Evolutionary conservation across 768 basidiomycete species (phyloP).

Genomic region (Amanita phalloides): DNA sequence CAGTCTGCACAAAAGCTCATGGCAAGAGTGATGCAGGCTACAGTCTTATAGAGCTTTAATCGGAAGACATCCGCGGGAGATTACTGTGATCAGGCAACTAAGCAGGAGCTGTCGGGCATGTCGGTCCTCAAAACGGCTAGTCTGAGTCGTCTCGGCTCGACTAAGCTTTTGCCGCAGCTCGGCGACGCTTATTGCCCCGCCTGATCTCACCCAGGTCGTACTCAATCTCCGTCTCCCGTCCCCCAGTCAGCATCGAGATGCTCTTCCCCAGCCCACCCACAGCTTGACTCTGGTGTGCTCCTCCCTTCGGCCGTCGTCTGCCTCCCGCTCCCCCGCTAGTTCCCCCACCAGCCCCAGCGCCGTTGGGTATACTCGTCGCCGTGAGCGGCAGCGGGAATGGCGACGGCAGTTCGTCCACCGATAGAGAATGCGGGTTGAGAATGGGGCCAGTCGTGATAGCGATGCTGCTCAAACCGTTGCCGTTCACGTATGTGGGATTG

Average conservation of each 20-base stretch:
- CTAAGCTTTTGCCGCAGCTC: slow-evolving; percentile 14
- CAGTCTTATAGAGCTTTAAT: too few relatives aligned
- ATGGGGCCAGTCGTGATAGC: slow-evolving; percentile 56
- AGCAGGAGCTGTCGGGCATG: too few relatives aligned
- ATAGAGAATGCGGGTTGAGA: slow-evolving; percentile 74
- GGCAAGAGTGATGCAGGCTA: too few relatives aligned
- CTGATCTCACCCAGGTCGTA: slow-evolving; percentile 71
- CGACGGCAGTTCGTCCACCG: slow-evolving; percentile 80
- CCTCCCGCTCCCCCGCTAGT: slow-evolving; percentile 24
- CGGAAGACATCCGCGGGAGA: too few relatives aligned
- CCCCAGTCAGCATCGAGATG: slow-evolving; percentile 37
- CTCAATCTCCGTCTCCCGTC: slow-evolving; percentile 66
- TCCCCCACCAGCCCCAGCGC: slow-evolving; percentile 14
- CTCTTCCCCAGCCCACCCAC: slow-evolving; percentile 71
- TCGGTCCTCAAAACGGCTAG: too few relatives aligned
- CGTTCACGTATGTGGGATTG: slow-evolving; percentile 6
- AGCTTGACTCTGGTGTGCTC: slow-evolving; percentile 45
- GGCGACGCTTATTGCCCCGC: slow-evolving; percentile 56
- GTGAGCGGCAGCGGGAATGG: slow-evolving; percentile 73
- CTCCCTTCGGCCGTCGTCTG: slow-evolving; percentile 41
- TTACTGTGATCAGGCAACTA: too few relatives aligned
- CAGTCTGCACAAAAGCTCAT: slow-evolving; percentile 6
- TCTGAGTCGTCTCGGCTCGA: too few relatives aligned
- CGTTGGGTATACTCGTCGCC: slow-evolving; percentile 31
- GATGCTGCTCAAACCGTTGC: slow-evolving; percentile 19